Evolutionary conservation across 1,284 basidiomycete species (phyloP).

Genomic region (Ceratobasidium sp.): DNA sequence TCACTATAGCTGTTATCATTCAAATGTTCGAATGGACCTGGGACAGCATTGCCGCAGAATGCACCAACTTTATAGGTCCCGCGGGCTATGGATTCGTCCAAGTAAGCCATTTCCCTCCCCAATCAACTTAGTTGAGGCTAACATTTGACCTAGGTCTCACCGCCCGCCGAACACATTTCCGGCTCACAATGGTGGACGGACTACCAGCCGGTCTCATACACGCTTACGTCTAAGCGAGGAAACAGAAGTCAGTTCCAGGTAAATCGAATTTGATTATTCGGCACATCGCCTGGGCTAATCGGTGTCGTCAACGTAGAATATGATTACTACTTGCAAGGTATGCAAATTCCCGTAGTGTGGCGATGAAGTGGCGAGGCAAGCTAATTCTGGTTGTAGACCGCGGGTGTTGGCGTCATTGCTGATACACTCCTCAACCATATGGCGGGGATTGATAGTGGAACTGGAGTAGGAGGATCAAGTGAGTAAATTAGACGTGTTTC

Average conservation of each 20-base stretch:
- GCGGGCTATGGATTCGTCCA: slow-evolving; percentile 48
- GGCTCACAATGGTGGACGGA: slow-evolving; percentile 77
- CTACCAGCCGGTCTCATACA: slow-evolving; percentile 74
- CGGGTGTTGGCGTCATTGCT: slow-evolving; percentile 51
- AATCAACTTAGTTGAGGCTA: background rate
- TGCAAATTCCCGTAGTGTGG: background rate
- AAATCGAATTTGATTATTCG: slow-evolving; percentile 56
- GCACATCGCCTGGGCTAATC: slow-evolving; percentile 51
- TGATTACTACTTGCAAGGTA: slow-evolving; percentile 49
- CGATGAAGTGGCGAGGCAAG: background rate
- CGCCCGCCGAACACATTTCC: slow-evolving; percentile 50
- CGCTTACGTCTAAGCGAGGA: slow-evolving; percentile 51
- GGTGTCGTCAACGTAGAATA: slow-evolving; percentile 33
- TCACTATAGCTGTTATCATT: slow-evolving; percentile 43
- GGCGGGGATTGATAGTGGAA: slow-evolving; percentile 46
- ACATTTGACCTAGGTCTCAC: slow-evolving; percentile 28
- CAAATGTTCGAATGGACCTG: slow-evolving; percentile 49
- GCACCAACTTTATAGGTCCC: slow-evolving; percentile 47
- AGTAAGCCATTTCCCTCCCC: slow-evolving; percentile 54
- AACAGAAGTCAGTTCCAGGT: slow-evolving; percentile 58
- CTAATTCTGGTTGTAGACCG: slow-evolving; percentile 10
- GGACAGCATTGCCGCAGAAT: slow-evolving; percentile 48
- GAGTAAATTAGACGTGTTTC: background rate
- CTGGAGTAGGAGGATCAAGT: slow-evolving; percentile 49
- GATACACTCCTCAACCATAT: slow-evolving; percentile 49